These are phyloP conservation scores for Thielaviopsis punctulata DNA, from an alignment of 2,329 filamentous ascomycete genomes.

Conservation along the genomic window DNA sequence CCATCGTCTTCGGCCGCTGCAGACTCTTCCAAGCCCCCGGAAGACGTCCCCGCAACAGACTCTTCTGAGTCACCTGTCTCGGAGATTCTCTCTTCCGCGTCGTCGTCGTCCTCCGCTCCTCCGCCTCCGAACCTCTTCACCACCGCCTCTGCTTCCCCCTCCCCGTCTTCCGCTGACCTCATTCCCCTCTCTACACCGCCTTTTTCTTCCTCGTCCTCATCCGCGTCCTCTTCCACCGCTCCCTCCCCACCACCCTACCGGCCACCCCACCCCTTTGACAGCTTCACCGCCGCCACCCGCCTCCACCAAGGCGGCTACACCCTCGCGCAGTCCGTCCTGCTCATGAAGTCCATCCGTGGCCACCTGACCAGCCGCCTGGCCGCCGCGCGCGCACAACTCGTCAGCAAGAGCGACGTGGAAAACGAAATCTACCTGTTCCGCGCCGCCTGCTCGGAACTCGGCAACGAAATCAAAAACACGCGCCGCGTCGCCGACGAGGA, in stretches of 20 bases:
- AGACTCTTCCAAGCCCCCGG: background rate
- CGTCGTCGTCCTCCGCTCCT: background rate
- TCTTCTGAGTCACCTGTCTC: background rate
- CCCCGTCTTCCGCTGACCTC: background rate
- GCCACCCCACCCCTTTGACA: conserved; percentile 90
- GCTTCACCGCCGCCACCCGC: conserved; percentile 70
- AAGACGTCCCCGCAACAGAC: background rate
- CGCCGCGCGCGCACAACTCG: conserved; percentile 59
- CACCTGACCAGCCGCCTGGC: conserved; percentile 66
- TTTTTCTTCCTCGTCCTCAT: too few species aligned
- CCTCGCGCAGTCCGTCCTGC: conserved; percentile 55
- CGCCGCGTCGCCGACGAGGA: conserved; percentile 62
- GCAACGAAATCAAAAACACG: conserved; percentile 68
- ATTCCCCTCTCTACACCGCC: too few species aligned
- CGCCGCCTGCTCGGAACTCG: conserved; percentile 81
- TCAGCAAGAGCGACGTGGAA: conserved; percentile 83
- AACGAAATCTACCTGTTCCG: conserved; percentile 88
- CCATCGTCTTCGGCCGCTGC: background rate
- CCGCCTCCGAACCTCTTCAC: background rate
- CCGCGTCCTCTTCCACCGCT: background rate
- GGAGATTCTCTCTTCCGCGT: background rate
- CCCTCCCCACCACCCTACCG: background rate
- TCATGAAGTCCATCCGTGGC: conserved; percentile 82
- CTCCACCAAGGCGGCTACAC: conserved; percentile 57
- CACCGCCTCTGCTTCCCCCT: background rate